Conservation (phyloP, 148 eudicot species). For the Vaccinium myrtillus region DNA sequence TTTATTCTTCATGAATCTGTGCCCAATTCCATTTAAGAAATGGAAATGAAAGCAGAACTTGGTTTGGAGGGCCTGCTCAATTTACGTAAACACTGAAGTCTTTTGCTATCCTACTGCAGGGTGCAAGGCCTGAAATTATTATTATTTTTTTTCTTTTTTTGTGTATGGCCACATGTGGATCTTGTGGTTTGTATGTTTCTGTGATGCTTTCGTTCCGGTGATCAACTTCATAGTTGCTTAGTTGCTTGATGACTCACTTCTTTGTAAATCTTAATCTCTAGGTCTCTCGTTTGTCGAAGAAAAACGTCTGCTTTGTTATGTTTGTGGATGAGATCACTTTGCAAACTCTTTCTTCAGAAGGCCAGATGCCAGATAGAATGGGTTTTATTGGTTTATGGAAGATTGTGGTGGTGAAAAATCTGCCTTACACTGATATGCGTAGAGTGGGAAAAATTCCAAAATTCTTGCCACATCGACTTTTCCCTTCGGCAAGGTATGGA, state of each 20-base stretch:
- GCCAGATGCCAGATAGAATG: slow-evolving; percentile 81
- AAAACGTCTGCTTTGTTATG: slow-evolving; percentile 99
- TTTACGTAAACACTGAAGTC: background rate
- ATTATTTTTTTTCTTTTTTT: background rate
- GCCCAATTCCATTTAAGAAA: background rate
- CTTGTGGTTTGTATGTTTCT: background rate
- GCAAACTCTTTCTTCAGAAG: slow-evolving; percentile 80
- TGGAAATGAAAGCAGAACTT: background rate
- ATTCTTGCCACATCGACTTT: slow-evolving; percentile 85
- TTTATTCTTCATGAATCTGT: background rate
- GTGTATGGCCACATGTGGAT: background rate
- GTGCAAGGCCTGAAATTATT: background rate
- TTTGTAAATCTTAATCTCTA: slow-evolving; percentile 29
- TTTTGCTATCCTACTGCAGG: background rate
- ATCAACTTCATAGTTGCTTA: slow-evolving; percentile 1
- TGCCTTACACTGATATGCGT: slow-evolving; percentile 85
- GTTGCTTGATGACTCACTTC: background rate
- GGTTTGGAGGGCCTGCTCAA: background rate
- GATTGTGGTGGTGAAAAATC: slow-evolving; percentile 90
- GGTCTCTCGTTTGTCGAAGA: slow-evolving; percentile 88
- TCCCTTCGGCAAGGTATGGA: slow-evolving; percentile 85
- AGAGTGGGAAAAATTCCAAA: slow-evolving; percentile 99
- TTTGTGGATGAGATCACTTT: slow-evolving; percentile 82
- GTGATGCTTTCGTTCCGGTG: background rate
- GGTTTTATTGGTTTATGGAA: slow-evolving; percentile 95